phyloP scores from a whole-genome alignment of 495 filamentous ascomycete genomes.

The Aspergillus sclerotiicarbonarius region DNA sequence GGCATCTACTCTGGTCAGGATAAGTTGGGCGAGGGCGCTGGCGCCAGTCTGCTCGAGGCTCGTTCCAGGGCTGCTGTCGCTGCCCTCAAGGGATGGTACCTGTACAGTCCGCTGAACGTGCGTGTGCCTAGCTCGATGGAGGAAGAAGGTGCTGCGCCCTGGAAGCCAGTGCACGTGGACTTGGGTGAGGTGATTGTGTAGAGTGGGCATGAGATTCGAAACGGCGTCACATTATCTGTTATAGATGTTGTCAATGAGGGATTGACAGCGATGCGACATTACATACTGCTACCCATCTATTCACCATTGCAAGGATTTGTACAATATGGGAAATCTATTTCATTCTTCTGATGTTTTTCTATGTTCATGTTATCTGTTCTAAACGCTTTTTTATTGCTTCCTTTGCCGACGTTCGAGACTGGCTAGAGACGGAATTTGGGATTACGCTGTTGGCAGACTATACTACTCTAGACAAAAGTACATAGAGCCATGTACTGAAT shows the following conservation, averaged over 20 bases:
- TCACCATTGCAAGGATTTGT: conserved; percentile 40
- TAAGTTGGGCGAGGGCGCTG: conserved; percentile 83
- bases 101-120: conserved; percentile 76
- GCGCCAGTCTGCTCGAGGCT: conserved; percentile 70
- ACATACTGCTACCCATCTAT: conserved; percentile 20
- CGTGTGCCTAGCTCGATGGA: conserved; percentile 81
- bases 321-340: conserved; percentile 44
- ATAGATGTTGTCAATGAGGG: conserved; percentile 2
- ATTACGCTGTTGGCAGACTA: conserved; percentile 2
- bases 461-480: conserved; percentile 26
- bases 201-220: conserved; percentile 21
- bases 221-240: conserved; percentile 24
- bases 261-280: conserved; percentile 11
- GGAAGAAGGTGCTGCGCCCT: conserved; percentile 57
- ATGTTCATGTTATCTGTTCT: conserved; percentile 27
- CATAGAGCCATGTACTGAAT: conserved; percentile 26
- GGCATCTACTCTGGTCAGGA: conserved; percentile 87
- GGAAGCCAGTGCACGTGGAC: conserved; percentile 85
- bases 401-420: conserved; percentile 15
- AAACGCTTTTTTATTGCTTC: conserved; percentile 20
- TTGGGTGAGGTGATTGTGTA: conserved; percentile 84
- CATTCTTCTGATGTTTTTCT: conserved; percentile 39
- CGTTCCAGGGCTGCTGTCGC: conserved; percentile 74
- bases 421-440: conserved; percentile 1
- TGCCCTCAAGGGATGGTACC: conserved; percentile 89